Base-by-base conservation (phyloP, 2,329 filamentous ascomycete genomes). In the Colletotrichum neosansevieriae region DNA sequence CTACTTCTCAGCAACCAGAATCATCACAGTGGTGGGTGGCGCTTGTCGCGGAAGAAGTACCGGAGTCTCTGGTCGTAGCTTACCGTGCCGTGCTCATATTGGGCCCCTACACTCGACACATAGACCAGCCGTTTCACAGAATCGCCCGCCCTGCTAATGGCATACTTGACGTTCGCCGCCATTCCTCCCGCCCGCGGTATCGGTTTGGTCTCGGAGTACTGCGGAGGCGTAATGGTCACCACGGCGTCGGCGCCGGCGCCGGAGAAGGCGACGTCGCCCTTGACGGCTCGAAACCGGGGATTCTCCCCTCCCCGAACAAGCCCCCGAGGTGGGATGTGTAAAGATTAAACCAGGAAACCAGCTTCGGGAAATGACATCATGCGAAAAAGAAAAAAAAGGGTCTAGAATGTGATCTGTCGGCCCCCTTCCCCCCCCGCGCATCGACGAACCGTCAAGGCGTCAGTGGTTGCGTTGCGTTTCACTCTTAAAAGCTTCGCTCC, bases 201-300 rank as follows among this genome's bases (percentile, higher is more conserved):
- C 44, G 21, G 76, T 73, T 6, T 67, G 60, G 6, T 73, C 75
- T 45, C 76, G 73, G 11, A 71, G 73, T 10, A 66, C 73, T 9
- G 3, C 84, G 77, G 76, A 0, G 78, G 78, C 1, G 78, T 77
- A 38, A 78, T 68, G 44, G 79, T 79, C 51, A 80, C 73, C 17
- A 80, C 74, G 5, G 73, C 76, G 32, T 77, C 72, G 3, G 76
- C 76, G 11, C 58, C 72, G 3, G 76, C 76, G 11, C 58, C 62
- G 6, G 64, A 57, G 47, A 80, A 79, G 44, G 64, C 69, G 7
- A 79, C 73, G n/a, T 80, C 78, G 19, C 76, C 78, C 53, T 75
- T 70, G 10, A 70, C 68, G 3, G 76, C 75, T 36, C 72, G 58
- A 17, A 80, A 80, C n/a, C 72, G 73, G 17, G 74, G 58, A 42